Conservation (phyloP, 2,329 filamentous ascomycete genomes). For the Trichoderma atrobrunneum region DNA sequence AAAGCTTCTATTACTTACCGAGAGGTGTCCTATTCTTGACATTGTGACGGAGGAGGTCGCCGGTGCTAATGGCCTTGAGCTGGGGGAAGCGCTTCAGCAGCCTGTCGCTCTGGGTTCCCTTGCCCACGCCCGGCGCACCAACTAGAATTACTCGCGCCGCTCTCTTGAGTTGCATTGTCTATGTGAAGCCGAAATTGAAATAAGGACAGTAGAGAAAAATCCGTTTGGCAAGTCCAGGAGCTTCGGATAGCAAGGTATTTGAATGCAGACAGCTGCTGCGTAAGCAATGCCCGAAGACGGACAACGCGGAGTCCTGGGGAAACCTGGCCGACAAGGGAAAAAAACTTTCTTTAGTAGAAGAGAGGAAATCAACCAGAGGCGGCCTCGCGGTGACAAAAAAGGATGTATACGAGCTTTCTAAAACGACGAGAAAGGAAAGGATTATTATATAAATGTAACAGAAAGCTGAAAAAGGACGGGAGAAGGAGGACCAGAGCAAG, state of each 20-base stretch:
- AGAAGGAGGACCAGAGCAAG: background rate
- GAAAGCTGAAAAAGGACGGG: background rate
- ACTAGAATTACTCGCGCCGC: constrained; percentile 93
- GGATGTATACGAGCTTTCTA: background rate
- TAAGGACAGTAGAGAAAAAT: background rate
- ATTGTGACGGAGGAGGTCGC: constrained; percentile 88
- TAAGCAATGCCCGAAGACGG: constrained; percentile 6
- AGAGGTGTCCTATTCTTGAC: constrained; percentile 84
- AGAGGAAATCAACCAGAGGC: background rate
- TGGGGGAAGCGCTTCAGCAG: constrained; percentile 84
- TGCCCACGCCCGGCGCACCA: constrained; percentile 93
- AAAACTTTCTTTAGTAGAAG: background rate
- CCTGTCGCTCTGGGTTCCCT: constrained; percentile 91
- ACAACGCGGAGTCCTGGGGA: too few relatives aligned
- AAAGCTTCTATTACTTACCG: constrained; percentile 49
- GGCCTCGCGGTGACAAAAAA: background rate
- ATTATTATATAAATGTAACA: constrained; percentile 6
- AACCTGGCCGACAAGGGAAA: background rate
- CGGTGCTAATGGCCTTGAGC: constrained; percentile 87
- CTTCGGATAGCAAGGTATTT: background rate
- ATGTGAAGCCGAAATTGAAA: background rate
- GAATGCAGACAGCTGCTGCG: background rate
- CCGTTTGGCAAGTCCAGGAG: background rate
- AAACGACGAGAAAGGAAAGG: background rate
- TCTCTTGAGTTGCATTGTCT: constrained; percentile 62